Conservation (phyloP, 2,329 filamentous ascomycete species). For the Myriangium duriaei region DNA sequence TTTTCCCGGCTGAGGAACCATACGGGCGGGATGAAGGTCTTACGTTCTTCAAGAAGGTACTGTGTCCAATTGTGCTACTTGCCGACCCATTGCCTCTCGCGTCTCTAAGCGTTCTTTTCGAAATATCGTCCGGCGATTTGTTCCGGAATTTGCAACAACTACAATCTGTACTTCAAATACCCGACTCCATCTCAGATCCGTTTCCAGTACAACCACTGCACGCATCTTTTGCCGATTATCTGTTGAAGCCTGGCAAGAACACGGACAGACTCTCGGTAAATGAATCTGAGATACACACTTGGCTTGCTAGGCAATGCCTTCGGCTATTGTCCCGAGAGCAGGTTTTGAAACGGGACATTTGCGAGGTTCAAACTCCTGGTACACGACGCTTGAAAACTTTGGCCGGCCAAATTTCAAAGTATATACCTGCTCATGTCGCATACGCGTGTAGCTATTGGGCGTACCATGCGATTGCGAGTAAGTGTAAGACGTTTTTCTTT, state of each 20-base stretch:
- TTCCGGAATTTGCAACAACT: neutral
- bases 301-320: neutral
- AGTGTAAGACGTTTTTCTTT: neutral
- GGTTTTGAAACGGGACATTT: neutral
- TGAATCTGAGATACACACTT: neutral
- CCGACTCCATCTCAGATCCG: neutral
- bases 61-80: neutral
- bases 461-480: neutral
- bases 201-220: neutral
- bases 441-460: neutral
- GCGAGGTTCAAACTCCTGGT: neutral
- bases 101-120: neutral
- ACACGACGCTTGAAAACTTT: too few relatives aligned
- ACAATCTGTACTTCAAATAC: neutral
- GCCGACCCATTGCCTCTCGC: neutral
- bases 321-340: neutral
- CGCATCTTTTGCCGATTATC: neutral
- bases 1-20: neutral
- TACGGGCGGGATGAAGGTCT: neutral
- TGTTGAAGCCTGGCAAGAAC: neutral
- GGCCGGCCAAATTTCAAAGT: neutral
- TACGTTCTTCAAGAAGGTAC: neutral
- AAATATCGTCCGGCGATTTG: neutral
- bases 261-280: neutral
- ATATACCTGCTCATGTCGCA: neutral